Evolutionary conservation across 306 rosid species (phyloP), one percentile per base, ranked within the genome.

Genomic region (Mucuna pruriens): DNA sequence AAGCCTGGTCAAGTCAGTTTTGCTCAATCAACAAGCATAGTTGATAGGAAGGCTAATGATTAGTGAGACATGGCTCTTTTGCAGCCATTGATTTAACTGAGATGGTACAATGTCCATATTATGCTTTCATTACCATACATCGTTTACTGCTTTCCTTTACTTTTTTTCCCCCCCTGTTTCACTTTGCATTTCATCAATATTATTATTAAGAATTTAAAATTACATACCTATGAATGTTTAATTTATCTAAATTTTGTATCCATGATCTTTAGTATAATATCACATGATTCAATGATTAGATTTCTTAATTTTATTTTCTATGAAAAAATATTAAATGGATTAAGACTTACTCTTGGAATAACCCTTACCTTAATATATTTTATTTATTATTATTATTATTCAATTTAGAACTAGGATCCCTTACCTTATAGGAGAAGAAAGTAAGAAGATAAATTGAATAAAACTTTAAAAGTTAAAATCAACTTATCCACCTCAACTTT

Each of bases 1-100:
- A 16, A 64, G 40, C 75, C 71, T 83, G 63, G 63, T 83, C 65
- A 69, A 17, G n/a, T 39, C 34, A 39, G 10, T 65, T 72, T 84
- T 78, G 64, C 64, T 63, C 25, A 55, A 22, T 76, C 42, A 77
- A 71, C 64, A 42, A 72, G 13, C 54, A 49, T 13, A 54, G 40
- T 66, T 38, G 60, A 73, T 54, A 10, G 6, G 70, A 40, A 26
- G 58, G 72, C 66, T 49, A 13, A 46, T 45, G 9, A 48, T 72
- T 48, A 25, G 60, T 45, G 3, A 46, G 54, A 15, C 16, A 23
- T 75, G 57, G 68, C 49, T 60, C 40, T 46, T 70, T 71, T 79
- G 34, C 25, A 71, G 63, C 40, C 58, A 55, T 71, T n/a, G n/a
- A n/a, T n/a, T 26, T 46, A 44, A 69, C 71, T 70, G 66, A 65